Conservation (phyloP, 805 yeast species). For the Wickerhamomyces queroliae region DNA sequence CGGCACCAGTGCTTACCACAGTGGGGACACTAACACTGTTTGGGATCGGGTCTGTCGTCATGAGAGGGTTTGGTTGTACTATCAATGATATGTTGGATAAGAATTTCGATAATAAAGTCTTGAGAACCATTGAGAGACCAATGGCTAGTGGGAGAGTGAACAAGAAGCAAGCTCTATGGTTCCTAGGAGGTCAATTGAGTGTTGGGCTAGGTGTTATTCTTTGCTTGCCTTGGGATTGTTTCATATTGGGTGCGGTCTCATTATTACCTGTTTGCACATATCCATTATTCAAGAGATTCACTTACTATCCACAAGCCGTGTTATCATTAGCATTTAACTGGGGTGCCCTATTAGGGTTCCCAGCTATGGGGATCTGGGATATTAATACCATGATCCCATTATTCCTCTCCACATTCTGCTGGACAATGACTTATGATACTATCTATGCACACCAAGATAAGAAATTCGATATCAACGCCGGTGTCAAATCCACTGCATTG, state of each 20-base stretch:
- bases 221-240: slow-evolving; percentile 74
- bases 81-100: slow-evolving; percentile 87
- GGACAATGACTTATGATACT: slow-evolving; percentile 97
- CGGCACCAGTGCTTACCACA: slow-evolving; percentile 66
- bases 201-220: slow-evolving; percentile 70
- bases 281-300: slow-evolving; percentile 90
- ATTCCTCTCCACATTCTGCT: slow-evolving; percentile 68
- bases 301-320: slow-evolving; percentile 89
- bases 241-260: slow-evolving; percentile 76
- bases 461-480: slow-evolving; percentile 78
- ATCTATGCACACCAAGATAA: slow-evolving; percentile 98
- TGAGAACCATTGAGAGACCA: slow-evolving; percentile 89
- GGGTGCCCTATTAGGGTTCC: slow-evolving; percentile 93
- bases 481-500: slow-evolving; percentile 91
- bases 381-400: slow-evolving; percentile 73
- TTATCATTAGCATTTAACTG: slow-evolving; percentile 83
- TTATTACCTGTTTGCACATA: slow-evolving; percentile 77
- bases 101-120: slow-evolving; percentile 77
- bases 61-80: slow-evolving; percentile 98
- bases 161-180: slow-evolving; percentile 60
- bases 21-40: slow-evolving; percentile 60
- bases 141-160: slow-evolving; percentile 81
- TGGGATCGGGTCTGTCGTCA: slow-evolving; percentile 78
- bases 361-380: slow-evolving; percentile 89
- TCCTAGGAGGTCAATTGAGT: slow-evolving; percentile 66